These are phyloP conservation scores for Pleurotus tuber-regium DNA, from an alignment of 768 basidiomycete species.

Conservation along the genomic window DNA sequence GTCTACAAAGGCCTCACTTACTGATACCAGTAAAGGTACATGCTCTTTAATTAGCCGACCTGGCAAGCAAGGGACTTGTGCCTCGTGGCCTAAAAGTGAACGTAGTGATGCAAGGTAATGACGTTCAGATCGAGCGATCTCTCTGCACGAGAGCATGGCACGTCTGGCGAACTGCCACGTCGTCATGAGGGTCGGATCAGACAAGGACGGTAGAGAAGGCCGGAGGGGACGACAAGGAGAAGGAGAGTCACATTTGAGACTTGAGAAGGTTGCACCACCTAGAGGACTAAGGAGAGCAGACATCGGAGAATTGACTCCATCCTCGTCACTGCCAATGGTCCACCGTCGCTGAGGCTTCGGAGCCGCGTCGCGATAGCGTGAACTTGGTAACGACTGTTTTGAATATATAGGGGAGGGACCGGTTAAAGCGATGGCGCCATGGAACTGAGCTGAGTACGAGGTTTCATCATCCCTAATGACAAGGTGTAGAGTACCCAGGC, in stretches of 20 bases:
- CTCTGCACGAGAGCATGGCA: conserved; percentile 37
- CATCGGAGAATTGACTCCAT: neutral
- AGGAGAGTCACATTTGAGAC: conserved; percentile 4
- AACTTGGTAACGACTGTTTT: neutral
- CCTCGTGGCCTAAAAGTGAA: neutral
- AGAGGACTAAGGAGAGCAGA: conserved; percentile 7
- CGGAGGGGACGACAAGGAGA: conserved; percentile 4
- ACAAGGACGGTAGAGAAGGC: conserved; percentile 9
- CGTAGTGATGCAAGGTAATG: conserved; percentile 37
- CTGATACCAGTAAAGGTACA: conserved; percentile 46
- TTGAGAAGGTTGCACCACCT: neutral
- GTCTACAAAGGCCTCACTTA: conserved; percentile 48
- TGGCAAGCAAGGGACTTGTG: conserved; percentile 27
- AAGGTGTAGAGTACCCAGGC: neutral
- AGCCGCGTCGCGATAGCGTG: no score
- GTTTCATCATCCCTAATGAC: conserved; percentile 4
- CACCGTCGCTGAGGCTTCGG: neutral
- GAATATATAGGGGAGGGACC: conserved; percentile 2
- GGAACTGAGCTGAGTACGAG: neutral
- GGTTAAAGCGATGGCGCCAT: conserved; percentile 4
- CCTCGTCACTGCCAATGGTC: conserved; percentile 4
- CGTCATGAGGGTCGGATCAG: conserved; percentile 13
- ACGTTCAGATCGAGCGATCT: conserved; percentile 41
- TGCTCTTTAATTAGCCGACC: conserved; percentile 53
- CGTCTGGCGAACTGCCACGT: conserved; percentile 37